phyloP scores from a whole-genome alignment of 495 filamentous ascomycete genomes.

The Viridothelium virens region DNA sequence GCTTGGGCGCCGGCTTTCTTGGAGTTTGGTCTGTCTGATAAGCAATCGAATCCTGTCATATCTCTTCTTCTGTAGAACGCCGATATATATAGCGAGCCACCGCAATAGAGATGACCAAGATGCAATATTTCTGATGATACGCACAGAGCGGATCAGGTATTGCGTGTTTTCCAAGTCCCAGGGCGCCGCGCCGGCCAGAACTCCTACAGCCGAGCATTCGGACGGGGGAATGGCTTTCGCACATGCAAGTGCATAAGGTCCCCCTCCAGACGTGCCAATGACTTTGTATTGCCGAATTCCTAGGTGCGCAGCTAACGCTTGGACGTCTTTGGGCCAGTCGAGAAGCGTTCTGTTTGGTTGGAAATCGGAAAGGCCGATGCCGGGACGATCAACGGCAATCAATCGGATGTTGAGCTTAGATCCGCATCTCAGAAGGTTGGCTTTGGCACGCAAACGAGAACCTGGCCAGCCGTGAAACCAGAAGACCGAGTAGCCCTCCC shows the following conservation, averaged over 20 bases:
- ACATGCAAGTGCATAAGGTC: constrained; percentile 19
- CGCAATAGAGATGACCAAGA: not conserved
- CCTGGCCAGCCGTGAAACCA: constrained; percentile 15
- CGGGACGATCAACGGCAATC: constrained; percentile 17
- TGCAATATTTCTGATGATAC: not conserved
- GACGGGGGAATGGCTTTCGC: constrained; percentile 5
- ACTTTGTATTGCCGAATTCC: constrained; percentile 11
- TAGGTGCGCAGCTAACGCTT: constrained; percentile 13
- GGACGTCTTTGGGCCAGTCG: constrained; percentile 14
- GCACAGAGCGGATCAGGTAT: not conserved
- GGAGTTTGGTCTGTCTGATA: not conserved
- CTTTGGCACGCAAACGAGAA: not conserved
- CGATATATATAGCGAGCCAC: not conserved
- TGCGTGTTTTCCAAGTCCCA: constrained; percentile 2
- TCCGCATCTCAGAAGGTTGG: not conserved
- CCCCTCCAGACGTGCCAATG: constrained; percentile 14
- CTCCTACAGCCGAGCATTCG: constrained; percentile 9
- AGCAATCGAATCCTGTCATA: too few relatives aligned
- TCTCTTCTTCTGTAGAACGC: too few relatives aligned
- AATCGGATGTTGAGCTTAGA: constrained; percentile 12
- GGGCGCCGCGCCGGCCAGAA: constrained; percentile 12
- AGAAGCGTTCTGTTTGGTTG: constrained; percentile 12
- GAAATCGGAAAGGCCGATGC: constrained; percentile 13
- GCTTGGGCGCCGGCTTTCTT: not conserved
- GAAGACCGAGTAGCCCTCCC: constrained; percentile 12